These are phyloP conservation scores for Aspergillus sp. DNA, from an alignment of 2,329 filamentous ascomycete genomes.

Conservation along the genomic window DNA sequence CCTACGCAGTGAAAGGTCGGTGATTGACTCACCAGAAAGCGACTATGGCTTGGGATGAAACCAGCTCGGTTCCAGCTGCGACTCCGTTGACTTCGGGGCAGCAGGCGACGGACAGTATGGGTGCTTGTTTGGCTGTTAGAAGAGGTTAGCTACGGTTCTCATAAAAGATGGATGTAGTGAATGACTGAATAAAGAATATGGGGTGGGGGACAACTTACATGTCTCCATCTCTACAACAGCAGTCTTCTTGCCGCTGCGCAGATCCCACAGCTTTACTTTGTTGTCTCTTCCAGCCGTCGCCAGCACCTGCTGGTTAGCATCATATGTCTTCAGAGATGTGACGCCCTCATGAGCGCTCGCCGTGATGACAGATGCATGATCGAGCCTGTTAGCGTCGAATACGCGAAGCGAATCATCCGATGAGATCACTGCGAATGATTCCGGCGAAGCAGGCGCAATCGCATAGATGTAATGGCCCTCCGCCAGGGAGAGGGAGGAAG, in stretches of 20 bases:
- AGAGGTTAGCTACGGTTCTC: conserved; percentile 10
- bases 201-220: conserved; percentile 29
- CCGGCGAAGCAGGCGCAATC: conserved; percentile 33
- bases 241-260: conserved; percentile 31
- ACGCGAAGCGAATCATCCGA: conserved; percentile 49
- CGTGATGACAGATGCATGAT: conserved; percentile 32
- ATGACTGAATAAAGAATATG: neutral
- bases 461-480: conserved; percentile 48
- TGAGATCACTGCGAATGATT: conserved; percentile 45
- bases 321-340: conserved; percentile 39
- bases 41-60: conserved; percentile 45
- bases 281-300: conserved; percentile 46
- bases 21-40: conserved; percentile 44
- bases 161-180: no score
- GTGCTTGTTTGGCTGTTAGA: conserved; percentile 48
- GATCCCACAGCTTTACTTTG: conserved; percentile 46
- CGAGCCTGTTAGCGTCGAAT: conserved; percentile 40
- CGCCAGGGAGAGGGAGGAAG: conserved; percentile 43
- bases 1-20: neutral
- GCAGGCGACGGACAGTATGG: conserved; percentile 57
- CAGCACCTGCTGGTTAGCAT: conserved; percentile 30
- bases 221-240: conserved; percentile 39
- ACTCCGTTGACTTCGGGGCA: conserved; percentile 50
- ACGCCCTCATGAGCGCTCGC: conserved; percentile 40
- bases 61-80: conserved; percentile 59